phyloP scores from a whole-genome alignment of 1,139 yeast species.

The Pneumocystis canis region DNA sequence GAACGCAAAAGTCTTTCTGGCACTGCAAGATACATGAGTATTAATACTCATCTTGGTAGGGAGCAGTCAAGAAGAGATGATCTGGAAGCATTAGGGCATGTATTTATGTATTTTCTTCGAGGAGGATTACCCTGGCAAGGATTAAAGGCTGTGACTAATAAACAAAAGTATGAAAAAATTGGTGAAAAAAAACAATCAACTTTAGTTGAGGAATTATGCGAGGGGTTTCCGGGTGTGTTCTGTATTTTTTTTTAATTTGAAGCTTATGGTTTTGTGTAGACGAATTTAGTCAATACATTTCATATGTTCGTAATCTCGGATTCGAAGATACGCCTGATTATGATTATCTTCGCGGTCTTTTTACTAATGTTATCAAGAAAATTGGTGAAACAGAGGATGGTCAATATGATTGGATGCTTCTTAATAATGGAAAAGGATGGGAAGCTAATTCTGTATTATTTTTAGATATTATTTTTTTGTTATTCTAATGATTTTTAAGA shows the following conservation, averaged over 20 bases:
- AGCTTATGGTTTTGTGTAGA: conserved; percentile 18
- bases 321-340: conserved; percentile 94
- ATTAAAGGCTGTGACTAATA: conserved; percentile 87
- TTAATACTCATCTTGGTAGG: conserved; percentile 91
- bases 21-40: conserved; percentile 94
- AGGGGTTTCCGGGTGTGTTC: conserved; percentile 45
- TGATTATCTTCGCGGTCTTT: conserved; percentile 61
- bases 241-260: background rate
- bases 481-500: conserved; percentile 52
- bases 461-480: conserved; percentile 51
- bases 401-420: conserved; percentile 86
- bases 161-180: conserved; percentile 91
- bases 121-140: conserved; percentile 99
- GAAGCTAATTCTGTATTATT: conserved; percentile 41
- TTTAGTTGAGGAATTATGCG: conserved; percentile 60
- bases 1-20: conserved; percentile 90
- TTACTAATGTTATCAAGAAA: conserved; percentile 57
- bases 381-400: conserved; percentile 68
- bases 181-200: conserved; percentile 89
- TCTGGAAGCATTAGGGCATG: conserved; percentile 89
- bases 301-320: conserved; percentile 64
- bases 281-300: conserved; percentile 76
- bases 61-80: conserved; percentile 95
- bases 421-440: conserved; percentile 89
- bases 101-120: conserved; percentile 81